A percentile compares a stretch with the other conserved stretches of the same genome.
phyloP scores from a whole-genome alignment of 768 basidiomycete genomes.

The Mrakia frigida region DNA sequence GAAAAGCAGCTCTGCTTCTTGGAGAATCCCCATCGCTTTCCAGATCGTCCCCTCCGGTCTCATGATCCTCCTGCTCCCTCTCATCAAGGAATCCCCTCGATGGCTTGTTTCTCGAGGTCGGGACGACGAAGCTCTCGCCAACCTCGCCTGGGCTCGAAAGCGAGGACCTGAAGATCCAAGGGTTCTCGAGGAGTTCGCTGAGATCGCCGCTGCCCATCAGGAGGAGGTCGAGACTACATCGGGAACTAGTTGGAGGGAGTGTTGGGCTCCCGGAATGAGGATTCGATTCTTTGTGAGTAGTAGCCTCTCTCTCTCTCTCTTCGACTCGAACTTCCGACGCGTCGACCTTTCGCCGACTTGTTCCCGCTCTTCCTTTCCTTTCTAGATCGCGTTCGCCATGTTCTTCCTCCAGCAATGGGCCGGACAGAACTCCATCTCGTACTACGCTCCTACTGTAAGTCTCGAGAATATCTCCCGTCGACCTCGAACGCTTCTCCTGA shows the following conservation, averaged over 20 bases:
- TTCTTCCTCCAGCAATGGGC: constrained; percentile 55
- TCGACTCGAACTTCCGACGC: neutral
- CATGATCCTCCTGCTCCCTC: constrained; percentile 41
- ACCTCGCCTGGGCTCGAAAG: constrained; percentile 47
- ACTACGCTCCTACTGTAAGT: constrained; percentile 39
- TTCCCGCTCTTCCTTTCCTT: neutral
- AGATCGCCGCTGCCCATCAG: constrained; percentile 71
- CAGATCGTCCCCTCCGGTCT: constrained; percentile 41
- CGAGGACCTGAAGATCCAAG: constrained; percentile 40
- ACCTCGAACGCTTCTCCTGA: too few relatives aligned
- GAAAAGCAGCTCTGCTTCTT: constrained; percentile 16
- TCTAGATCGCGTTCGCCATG: constrained; percentile 56
- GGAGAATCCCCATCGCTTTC: constrained; percentile 16
- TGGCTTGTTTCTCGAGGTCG: constrained; percentile 45
- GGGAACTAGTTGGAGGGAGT: constrained; percentile 62
- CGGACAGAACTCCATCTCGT: constrained; percentile 56
- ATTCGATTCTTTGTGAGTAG: constrained; percentile 38
- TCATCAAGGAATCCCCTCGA: constrained; percentile 40
- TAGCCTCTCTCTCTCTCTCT: too few relatives aligned
- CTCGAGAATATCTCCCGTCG: too few relatives aligned
- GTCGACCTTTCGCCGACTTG: neutral
- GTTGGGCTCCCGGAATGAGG: constrained; percentile 55
- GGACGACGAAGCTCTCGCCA: constrained; percentile 50
- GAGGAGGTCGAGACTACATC: constrained; percentile 64
- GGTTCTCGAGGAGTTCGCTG: constrained; percentile 48